Evolutionary conservation across 2,329 filamentous ascomycete species (phyloP).

Genomic region (Pseudophaeomoniella oleicola): DNA sequence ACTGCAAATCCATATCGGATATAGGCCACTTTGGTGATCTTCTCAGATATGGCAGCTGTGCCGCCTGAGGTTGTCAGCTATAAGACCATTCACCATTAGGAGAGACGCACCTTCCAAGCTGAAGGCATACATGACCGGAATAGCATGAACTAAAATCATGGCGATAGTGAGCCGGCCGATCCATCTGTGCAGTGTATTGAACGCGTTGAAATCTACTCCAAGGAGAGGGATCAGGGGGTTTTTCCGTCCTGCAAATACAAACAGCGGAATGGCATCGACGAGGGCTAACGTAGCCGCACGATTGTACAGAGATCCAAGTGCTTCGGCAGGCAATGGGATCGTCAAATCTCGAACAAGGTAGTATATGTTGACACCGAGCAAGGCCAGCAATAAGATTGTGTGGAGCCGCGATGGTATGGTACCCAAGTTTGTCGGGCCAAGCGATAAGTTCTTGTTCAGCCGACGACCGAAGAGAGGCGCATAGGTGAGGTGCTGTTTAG

Average conservation of each 20-base stretch:
- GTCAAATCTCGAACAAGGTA: constrained; percentile 34
- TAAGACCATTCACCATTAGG: neutral
- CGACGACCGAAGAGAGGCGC: constrained; percentile 28
- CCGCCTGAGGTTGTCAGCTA: neutral
- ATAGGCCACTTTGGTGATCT: constrained; percentile 28
- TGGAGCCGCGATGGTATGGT: constrained; percentile 32
- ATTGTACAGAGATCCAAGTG: constrained; percentile 25
- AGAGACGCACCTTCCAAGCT: neutral
- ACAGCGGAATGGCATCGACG: constrained; percentile 27
- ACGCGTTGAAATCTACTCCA: constrained; percentile 27
- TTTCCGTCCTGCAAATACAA: constrained; percentile 26
- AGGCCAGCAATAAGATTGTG: constrained; percentile 22
- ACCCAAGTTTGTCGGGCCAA: constrained; percentile 29
- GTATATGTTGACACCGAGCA: constrained; percentile 30
- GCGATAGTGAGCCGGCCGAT: constrained; percentile 57
- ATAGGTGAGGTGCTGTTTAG: constrained; percentile 53
- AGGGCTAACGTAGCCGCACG: constrained; percentile 28
- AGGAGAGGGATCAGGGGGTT: constrained; percentile 27
- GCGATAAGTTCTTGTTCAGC: constrained; percentile 29
- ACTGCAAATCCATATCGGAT: constrained; percentile 15
- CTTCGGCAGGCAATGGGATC: constrained; percentile 17
- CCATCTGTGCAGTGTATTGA: constrained; percentile 59
- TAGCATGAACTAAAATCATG: constrained; percentile 55
- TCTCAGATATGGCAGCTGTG: constrained; percentile 61
- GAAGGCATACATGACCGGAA: constrained; percentile 18